Evolutionary conservation across 768 basidiomycete species (phyloP), one percentile per base, ranked within the genome.

Genomic region (button mushroom (Agaricus bisporus)): DNA sequence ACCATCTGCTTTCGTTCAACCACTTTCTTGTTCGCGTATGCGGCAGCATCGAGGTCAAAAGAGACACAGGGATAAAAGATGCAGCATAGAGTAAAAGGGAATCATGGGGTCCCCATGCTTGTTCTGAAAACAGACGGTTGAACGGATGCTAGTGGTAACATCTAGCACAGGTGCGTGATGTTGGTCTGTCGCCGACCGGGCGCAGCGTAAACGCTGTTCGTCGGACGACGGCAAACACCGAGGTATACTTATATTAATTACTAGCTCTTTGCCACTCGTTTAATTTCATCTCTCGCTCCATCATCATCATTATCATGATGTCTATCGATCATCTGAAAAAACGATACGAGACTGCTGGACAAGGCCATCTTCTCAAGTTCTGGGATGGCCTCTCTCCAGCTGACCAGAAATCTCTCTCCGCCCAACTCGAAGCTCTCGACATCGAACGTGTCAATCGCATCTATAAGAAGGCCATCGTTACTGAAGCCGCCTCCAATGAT

Each of bases 381-480:
- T 97, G 85, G 85, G 73, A 83, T 53, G 73, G 75, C 36, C 84
- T 98, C 55, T 70, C 81, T 42, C 69, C 82, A 4, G 49, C 73
- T 4, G 85, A 95, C 61, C 89, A 83, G 61, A 64, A 69, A 7
- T 64, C 79, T 8, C 80, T 98, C 51, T 66, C 78, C 55, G 63
- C 69, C 11, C 95, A 98, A 70, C 84, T 98, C 59, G 76, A 81
- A 44, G 69, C 77, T 10, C 83, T 99, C 66, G 85, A 98, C 67
- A 85, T 97, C 60, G 80, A 86, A 55, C 90, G 94, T 58, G 93
- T 98, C 56, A 98, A 98, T 74, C 80, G 83, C 61, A 81, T 98
- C 61, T 95, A 84, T 80, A 63, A 75, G 41, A 88, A 83, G 60
- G 91, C 95, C 17, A 74, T 92, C 58, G 60, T 75, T 36, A 75